A percentile compares a stretch with the other conserved stretches of the same genome.
phyloP scores from a whole-genome alignment of 2,329 filamentous ascomycete species.

The Botryotinia calthae region DNA sequence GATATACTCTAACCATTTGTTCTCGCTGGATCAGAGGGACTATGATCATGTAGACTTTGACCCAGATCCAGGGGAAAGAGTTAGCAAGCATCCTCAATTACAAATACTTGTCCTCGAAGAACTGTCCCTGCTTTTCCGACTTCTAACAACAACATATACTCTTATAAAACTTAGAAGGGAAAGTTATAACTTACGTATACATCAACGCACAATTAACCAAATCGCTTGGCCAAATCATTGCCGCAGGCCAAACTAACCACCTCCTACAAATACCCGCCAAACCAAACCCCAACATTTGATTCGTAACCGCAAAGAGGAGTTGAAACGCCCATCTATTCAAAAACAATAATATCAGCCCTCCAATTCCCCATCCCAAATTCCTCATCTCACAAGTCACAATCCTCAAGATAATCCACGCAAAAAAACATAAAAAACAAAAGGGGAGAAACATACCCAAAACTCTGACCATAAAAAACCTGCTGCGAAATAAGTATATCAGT shows the following conservation, averaged over 20 bases:
- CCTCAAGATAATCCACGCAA: background rate
- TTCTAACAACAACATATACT: background rate
- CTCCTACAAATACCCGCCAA: conserved; percentile 57
- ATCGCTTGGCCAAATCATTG: conserved; percentile 64
- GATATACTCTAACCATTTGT: conserved; percentile 51
- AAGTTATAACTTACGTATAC: conserved; percentile 42
- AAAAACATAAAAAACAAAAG: too few relatives aligned
- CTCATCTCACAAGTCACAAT: background rate
- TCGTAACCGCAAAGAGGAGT: conserved; percentile 57
- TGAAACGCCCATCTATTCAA: conserved; percentile 44
- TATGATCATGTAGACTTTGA: conserved; percentile 54
- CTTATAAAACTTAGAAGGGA: background rate
- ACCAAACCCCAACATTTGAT: conserved; percentile 62
- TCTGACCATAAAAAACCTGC: conserved; percentile 68
- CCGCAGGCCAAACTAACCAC: conserved; percentile 57
- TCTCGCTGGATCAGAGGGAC: conserved; percentile 46
- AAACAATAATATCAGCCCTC: too few relatives aligned
- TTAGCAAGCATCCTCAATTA: background rate
- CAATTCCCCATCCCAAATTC: too few relatives aligned
- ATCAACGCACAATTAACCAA: conserved; percentile 51
- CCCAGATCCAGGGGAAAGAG: conserved; percentile 41
- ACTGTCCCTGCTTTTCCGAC: background rate
- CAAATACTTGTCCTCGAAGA: background rate
- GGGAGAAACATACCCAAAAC: conserved; percentile 51
- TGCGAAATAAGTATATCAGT: conserved; percentile 73